Evolutionary conservation across 768 basidiomycete species (phyloP).

Genomic region (Lactifluus pinguis): DNA sequence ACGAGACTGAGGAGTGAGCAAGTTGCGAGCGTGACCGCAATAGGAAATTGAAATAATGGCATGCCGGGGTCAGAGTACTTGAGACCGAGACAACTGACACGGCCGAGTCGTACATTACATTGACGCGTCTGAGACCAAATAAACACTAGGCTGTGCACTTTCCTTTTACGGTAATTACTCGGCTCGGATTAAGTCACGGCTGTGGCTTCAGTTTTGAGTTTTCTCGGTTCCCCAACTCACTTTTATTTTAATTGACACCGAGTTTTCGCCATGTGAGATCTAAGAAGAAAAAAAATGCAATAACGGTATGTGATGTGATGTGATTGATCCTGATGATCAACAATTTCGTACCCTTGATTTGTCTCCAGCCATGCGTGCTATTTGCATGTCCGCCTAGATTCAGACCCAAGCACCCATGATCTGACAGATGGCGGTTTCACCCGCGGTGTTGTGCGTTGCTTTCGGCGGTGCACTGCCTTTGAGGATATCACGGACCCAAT

Average conservation of each 20-base stretch:
- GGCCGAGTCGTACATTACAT: too few species aligned
- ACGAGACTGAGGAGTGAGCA: slow-evolving; percentile 38
- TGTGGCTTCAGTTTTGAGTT: background rate
- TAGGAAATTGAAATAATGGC: slow-evolving; percentile 51
- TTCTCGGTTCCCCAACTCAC: background rate
- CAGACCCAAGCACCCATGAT: background rate
- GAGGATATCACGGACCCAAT: background rate
- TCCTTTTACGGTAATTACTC: background rate
- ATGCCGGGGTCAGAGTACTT: slow-evolving; percentile 28
- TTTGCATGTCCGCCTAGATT: background rate
- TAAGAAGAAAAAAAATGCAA: background rate
- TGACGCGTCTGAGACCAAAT: background rate
- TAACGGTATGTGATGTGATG: background rate
- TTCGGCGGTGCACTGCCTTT: background rate
- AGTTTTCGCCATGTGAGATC: background rate
- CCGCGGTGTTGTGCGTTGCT: background rate
- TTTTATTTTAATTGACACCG: background rate
- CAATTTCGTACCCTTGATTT: background rate
- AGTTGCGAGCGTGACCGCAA: slow-evolving; percentile 39
- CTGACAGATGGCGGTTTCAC: background rate
- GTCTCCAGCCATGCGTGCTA: background rate
- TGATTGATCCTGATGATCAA: background rate
- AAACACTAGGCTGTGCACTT: background rate
- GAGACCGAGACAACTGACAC: background rate
- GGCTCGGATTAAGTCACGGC: background rate